phyloP scores from a whole-genome alignment of 2,329 filamentous ascomycete genomes.

The Ophiostoma himal-ulmi region DNA sequence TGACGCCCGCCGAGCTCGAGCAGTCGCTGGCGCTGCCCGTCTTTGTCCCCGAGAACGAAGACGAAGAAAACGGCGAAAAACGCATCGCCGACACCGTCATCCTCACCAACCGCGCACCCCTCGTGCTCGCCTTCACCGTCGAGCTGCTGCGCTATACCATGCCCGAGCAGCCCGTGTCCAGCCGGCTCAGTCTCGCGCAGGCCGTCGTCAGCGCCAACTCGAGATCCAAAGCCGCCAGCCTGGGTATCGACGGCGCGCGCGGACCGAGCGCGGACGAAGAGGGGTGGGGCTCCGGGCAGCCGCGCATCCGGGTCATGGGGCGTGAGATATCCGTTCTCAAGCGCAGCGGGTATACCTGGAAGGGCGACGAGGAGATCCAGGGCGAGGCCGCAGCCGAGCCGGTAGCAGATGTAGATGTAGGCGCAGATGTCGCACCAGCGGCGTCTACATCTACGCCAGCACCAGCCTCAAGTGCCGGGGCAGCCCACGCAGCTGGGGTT shows the following conservation, averaged over 20 bases:
- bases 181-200: constrained; percentile 73
- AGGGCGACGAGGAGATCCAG: constrained; percentile 36
- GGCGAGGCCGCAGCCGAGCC: neutral
- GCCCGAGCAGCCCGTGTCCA: constrained; percentile 80
- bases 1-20: constrained; percentile 56
- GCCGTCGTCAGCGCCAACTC: constrained; percentile 79
- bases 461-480: neutral
- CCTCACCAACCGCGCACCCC: constrained; percentile 68
- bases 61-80: constrained; percentile 36
- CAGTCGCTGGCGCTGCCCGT: constrained; percentile 56
- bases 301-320: constrained; percentile 64
- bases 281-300: constrained; percentile 70
- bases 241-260: constrained; percentile 68
- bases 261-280: constrained; percentile 61
- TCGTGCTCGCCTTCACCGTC: constrained; percentile 75
- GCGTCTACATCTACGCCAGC: constrained; percentile 24
- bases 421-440: constrained; percentile 18
- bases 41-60: constrained; percentile 36
- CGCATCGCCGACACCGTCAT: constrained; percentile 53
- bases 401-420: neutral
- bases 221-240: constrained; percentile 64
- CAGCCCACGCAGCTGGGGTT: constrained; percentile 22
- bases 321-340: constrained; percentile 70
- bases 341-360: constrained; percentile 66
- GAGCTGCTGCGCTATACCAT: constrained; percentile 71